phyloP scores from a whole-genome alignment of 768 basidiomycete genomes.

The Boletus tylopilopsis region DNA sequence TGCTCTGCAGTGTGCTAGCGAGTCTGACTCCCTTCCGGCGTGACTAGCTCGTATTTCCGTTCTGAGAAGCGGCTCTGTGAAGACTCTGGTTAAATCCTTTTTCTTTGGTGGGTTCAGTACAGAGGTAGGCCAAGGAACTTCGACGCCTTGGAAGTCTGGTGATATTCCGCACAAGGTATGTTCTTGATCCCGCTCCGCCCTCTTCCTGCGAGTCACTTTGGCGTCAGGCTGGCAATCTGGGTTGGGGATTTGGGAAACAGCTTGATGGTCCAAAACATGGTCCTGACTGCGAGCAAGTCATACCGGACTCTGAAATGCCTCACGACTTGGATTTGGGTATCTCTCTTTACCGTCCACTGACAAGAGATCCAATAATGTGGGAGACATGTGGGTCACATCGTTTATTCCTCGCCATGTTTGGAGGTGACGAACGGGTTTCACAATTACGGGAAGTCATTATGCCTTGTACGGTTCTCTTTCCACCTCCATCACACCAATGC shows the following conservation, averaged over 20 bases:
- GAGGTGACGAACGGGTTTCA: too few species aligned
- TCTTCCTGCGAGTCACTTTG: not conserved
- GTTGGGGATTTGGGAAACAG: conserved; percentile 37
- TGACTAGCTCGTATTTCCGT: conserved; percentile 20
- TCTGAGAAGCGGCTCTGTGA: conserved; percentile 19
- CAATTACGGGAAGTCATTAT: conserved; percentile 26
- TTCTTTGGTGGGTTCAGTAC: conserved; percentile 44
- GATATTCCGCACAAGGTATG: conserved; percentile 40
- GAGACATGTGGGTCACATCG: conserved; percentile 30
- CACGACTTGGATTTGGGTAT: conserved; percentile 53
- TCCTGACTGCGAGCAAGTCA: conserved; percentile 56
- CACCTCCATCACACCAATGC: not conserved
- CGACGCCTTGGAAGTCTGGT: conserved; percentile 52
- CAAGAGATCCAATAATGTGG: too few species aligned
- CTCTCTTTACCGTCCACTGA: conserved; percentile 41
- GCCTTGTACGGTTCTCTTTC: conserved; percentile 36
- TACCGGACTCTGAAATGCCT: conserved; percentile 53
- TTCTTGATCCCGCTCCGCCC: not conserved
- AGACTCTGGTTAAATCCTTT: conserved; percentile 44
- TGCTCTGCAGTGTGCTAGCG: too few species aligned
- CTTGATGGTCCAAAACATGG: conserved; percentile 41
- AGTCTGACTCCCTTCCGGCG: conserved; percentile 20
- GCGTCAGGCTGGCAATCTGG: conserved; percentile 37
- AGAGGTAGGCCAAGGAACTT: conserved; percentile 41
- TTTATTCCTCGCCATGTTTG: not conserved